Evolutionary conservation across 1,284 basidiomycete species (phyloP), one percentile per base, ranked within the genome.

Genomic region (Psilocybe mexicana): DNA sequence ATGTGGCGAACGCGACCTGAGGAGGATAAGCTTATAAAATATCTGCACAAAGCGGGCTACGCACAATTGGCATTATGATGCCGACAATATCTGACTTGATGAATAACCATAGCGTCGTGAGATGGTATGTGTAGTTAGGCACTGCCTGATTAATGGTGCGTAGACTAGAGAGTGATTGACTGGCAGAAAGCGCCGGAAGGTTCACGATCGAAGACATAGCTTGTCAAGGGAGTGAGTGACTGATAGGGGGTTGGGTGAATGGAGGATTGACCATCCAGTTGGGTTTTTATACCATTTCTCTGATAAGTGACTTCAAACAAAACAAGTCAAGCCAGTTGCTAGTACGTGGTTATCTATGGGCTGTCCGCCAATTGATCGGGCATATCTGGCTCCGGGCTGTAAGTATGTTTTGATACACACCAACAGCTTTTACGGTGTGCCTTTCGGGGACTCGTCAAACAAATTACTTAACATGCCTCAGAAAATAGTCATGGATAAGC

Each of bases 51-150:
- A 5, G 26, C 6, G 30, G 26, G 14, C 8, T 28, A 47, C 45
- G 24, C 26, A 47, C 45, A 47, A 47, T 47, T 6, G 45, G 45
- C 45, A 47, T 47, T 26, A 47, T 47, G 14, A 47, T 47, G 7
- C 45, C 45, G 14, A 47, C 45, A n/a, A 47, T 47, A 30, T 47
- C 45, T 30, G 45, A 47, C 28, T 47, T 47, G 24, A 47, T 30
- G 25, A 47, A 47, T n/a, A 47, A 28, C 45, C 45, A 47, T n/a
- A 47, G n/a, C 6, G 45, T 47, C 5, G 0, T 11, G 12, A 47
- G 6, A 30, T 47, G 24, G 14, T 47, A 47, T 28, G 45, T 25
- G 25, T 30, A 28, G 45, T 25, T 47, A 12, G 45, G 45, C 12
- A 28, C 45, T 18, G 45, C 24, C n/a, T 47, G 25, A 47, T 47